Conservation (phyloP, 2,329 filamentous ascomycete genomes). For the Fusarium domesticum region DNA sequence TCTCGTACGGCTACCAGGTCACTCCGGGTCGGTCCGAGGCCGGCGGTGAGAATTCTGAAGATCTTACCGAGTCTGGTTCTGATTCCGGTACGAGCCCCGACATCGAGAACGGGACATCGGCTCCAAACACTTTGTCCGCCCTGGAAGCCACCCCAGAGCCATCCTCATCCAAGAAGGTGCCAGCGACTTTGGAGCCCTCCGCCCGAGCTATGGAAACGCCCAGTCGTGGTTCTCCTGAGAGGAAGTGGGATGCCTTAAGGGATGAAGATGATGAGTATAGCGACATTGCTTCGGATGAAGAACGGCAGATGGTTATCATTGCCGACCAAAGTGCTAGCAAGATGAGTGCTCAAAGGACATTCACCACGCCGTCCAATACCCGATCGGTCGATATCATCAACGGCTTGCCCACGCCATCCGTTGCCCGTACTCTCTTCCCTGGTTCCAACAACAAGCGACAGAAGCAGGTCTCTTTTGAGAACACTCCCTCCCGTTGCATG, state of each 20-base stretch:
- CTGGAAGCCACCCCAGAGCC: no score
- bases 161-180: neutral
- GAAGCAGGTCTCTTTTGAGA: conserved; percentile 35
- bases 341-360: conserved; percentile 8
- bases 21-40: conserved; percentile 18
- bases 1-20: conserved; percentile 30
- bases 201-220: conserved; percentile 16
- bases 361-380: conserved; percentile 28
- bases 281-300: conserved; percentile 40
- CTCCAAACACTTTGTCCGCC: no score
- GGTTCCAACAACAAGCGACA: conserved; percentile 29
- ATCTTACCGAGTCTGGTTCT: conserved; percentile 13
- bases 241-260: conserved; percentile 30
- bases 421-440: conserved; percentile 38
- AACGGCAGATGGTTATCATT: conserved; percentile 36
- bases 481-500: conserved; percentile 8
- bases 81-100: conserved; percentile 9
- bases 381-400: conserved; percentile 24
- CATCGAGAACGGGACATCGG: no score
- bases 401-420: conserved; percentile 35
- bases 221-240: conserved; percentile 26
- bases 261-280: conserved; percentile 32
- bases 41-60: conserved; percentile 6
- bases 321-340: conserved; percentile 36
- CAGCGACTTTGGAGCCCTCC: neutral